Percentiles rank a stretch among this genome's conserved stretches.
Evolutionary conservation across 768 basidiomycete species (phyloP).

Genomic region (Termitomyces titanicus): DNA sequence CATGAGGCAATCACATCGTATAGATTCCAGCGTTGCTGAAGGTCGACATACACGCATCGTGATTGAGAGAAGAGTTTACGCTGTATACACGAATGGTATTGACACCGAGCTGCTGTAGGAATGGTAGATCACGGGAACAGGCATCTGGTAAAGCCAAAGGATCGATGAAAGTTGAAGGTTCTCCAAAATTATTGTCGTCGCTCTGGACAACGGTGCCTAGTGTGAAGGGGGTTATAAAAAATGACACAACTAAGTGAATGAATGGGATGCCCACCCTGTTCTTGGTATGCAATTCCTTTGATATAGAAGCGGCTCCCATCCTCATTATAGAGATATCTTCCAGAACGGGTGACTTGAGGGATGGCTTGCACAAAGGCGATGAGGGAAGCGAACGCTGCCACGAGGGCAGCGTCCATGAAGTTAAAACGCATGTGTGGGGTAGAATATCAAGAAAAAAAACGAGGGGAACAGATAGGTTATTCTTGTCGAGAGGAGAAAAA

Average conservation of each 20-base stretch:
- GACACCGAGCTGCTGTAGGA: conserved; percentile 69
- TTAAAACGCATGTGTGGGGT: conserved; percentile 20
- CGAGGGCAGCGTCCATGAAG: conserved; percentile 28
- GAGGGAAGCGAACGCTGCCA: conserved; percentile 35
- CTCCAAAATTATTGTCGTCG: conserved; percentile 58
- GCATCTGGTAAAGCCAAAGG: conserved; percentile 64
- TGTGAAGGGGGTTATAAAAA: neutral
- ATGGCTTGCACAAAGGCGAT: conserved; percentile 63
- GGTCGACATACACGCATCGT: conserved; percentile 81
- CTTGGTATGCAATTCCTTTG: conserved; percentile 84
- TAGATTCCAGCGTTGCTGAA: conserved; percentile 83
- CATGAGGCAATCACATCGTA: conserved; percentile 59
- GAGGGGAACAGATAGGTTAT: neutral
- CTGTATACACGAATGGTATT: conserved; percentile 87
- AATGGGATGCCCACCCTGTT: conserved; percentile 51
- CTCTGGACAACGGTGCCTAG: conserved; percentile 40
- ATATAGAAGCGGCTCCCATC: conserved; percentile 82
- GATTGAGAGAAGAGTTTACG: conserved; percentile 78
- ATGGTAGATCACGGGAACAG: conserved; percentile 79
- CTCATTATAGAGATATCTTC: conserved; percentile 77
- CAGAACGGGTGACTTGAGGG: conserved; percentile 61
- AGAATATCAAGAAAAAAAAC: conserved; percentile 1
- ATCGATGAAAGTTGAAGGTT: conserved; percentile 76
- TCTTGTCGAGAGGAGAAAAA: conserved; percentile 2
- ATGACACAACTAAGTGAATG: neutral